Percentiles rank a stretch among this genome's conserved stretches.
Evolutionary conservation across 768 basidiomycete genomes (phyloP).

Genomic region (Dictyophora rubrovolvata): DNA sequence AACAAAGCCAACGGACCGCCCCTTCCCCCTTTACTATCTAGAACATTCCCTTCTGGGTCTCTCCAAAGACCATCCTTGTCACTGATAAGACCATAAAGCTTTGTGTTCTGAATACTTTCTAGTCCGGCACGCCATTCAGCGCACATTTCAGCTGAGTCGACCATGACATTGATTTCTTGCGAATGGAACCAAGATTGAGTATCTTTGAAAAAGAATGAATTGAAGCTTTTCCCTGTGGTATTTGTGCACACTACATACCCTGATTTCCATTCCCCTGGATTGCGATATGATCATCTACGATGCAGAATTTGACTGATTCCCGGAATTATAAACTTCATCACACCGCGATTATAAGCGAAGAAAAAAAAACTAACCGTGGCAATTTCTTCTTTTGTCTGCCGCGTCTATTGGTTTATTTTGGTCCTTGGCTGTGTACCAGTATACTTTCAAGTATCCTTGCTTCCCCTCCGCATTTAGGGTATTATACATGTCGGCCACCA

Average conservation of each 20-base stretch:
- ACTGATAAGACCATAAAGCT: constrained; percentile 35
- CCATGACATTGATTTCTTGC: constrained; percentile 58
- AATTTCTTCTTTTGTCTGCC: constrained; percentile 56
- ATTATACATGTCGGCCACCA: constrained; percentile 48
- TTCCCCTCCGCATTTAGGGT: constrained; percentile 35
- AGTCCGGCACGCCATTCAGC: constrained; percentile 46
- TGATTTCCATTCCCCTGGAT: constrained; percentile 68
- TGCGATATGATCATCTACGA: constrained; percentile 52
- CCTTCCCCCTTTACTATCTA: constrained; percentile 19
- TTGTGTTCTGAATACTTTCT: constrained; percentile 46
- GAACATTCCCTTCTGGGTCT: constrained; percentile 33
- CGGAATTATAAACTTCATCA: neutral
- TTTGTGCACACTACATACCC: constrained; percentile 22
- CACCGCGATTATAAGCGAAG: neutral
- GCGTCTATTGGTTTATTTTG: constrained; percentile 57
- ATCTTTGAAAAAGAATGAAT: constrained; percentile 23
- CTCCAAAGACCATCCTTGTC: constrained; percentile 48
- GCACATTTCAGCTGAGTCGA: constrained; percentile 44
- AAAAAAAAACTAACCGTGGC: constrained; percentile 37
- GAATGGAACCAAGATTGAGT: constrained; percentile 67
- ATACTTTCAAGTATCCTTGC: constrained; percentile 37
- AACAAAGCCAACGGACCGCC: constrained; percentile 29
- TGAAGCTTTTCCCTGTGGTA: too few relatives aligned
- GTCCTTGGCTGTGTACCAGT: constrained; percentile 58
- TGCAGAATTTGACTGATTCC: constrained; percentile 48